Percentiles rank a stretch among this genome's conserved stretches.
These are phyloP conservation scores for Alternaria arborescens DNA, from an alignment of 2,329 filamentous ascomycete genomes.

Conservation along the genomic window DNA sequence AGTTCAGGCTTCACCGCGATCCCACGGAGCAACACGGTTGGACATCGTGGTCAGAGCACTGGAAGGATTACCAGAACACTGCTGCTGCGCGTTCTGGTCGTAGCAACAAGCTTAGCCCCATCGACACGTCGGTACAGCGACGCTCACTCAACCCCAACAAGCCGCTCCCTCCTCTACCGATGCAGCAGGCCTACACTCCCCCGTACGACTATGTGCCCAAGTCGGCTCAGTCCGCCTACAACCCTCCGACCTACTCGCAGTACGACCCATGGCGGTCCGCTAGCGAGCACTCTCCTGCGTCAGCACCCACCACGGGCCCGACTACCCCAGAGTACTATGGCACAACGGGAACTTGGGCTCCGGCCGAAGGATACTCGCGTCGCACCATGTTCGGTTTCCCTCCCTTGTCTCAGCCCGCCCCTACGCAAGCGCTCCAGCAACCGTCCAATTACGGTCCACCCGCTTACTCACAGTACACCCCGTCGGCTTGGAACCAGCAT, in stretches of 20 bases:
- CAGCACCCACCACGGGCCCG: conserved; percentile 62
- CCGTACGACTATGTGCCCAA: conserved; percentile 48
- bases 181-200: conserved; percentile 52
- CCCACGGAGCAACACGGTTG: conserved; percentile 78
- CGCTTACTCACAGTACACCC: conserved; percentile 48
- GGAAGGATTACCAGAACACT: conserved; percentile 69
- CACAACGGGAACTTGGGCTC: conserved; percentile 58
- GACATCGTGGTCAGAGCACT: conserved; percentile 70
- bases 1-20: conserved; percentile 87
- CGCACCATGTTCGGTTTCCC: conserved; percentile 54
- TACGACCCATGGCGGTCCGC: conserved; percentile 55
- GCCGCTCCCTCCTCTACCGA: conserved; percentile 50
- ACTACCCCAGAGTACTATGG: conserved; percentile 64
- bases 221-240: conserved; percentile 51
- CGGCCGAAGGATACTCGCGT: conserved; percentile 53
- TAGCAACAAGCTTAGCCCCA: conserved; percentile 62
- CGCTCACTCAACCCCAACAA: conserved; percentile 58
- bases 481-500: conserved; percentile 50
- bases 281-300: conserved; percentile 61
- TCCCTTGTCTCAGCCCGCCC: conserved; percentile 46
- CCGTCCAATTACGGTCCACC: conserved; percentile 46
- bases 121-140: conserved; percentile 71
- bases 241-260: conserved; percentile 43
- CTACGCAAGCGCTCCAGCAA: conserved; percentile 55
- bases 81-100: conserved; percentile 52